Percentiles rank a stretch among this genome's conserved stretches.
phyloP scores from a whole-genome alignment of 164 flowering plant genomes.

The Liquidambar formosana region DNA sequence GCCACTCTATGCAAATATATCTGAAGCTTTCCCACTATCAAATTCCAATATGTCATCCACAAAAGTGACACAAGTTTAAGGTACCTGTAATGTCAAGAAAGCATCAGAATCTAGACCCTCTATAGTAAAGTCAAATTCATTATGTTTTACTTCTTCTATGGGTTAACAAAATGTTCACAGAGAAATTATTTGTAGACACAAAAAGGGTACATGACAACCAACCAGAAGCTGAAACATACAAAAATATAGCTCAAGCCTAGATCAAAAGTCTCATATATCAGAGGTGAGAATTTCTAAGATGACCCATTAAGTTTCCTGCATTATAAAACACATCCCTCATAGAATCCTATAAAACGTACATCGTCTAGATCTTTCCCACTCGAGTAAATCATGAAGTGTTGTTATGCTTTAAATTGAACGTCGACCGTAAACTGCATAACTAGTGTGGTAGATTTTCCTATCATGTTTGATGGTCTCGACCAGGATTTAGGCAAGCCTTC shows the following conservation, averaged over 20 bases:
- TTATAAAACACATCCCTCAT: not conserved
- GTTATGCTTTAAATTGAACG: no score
- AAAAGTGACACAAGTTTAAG: not conserved
- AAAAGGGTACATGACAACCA: not conserved
- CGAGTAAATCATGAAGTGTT: not conserved
- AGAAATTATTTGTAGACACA: not conserved
- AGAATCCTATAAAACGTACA: not conserved
- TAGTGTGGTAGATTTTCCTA: not conserved
- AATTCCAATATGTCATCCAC: constrained; percentile 6
- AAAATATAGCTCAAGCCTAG: not conserved
- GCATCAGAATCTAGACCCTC: constrained; percentile 9
- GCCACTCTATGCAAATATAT: constrained; percentile 12
- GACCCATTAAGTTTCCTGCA: not conserved
- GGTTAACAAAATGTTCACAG: not conserved
- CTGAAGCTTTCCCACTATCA: not conserved
- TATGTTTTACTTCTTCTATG: not conserved
- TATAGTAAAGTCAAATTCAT: not conserved
- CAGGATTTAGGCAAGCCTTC: no score
- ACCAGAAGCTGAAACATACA: not conserved
- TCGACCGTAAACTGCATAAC: not conserved
- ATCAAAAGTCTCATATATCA: not conserved
- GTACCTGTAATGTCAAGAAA: constrained; percentile 14
- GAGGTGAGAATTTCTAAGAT: not conserved
- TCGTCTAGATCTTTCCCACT: not conserved
- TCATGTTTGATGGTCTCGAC: no score